Evolutionary conservation across 2,329 filamentous ascomycete genomes (phyloP).

Genomic region (Xylaria hypoxylon): DNA sequence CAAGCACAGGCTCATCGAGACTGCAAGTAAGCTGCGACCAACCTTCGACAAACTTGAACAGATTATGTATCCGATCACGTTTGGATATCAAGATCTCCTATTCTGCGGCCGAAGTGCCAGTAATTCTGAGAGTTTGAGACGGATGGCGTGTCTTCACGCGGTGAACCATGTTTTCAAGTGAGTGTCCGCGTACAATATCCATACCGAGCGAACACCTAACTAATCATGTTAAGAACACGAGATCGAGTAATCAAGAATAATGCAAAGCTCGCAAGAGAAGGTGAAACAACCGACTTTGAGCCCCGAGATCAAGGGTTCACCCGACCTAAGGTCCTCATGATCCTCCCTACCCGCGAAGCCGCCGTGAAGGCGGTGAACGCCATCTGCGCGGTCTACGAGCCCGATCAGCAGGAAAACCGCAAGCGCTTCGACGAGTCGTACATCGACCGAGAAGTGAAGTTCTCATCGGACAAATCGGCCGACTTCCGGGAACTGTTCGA

Average conservation of each 20-base stretch:
- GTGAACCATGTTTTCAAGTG: conserved; percentile 93
- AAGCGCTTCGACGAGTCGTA: conserved; percentile 92
- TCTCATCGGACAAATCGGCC: conserved; percentile 79
- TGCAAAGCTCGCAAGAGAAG: conserved; percentile 76
- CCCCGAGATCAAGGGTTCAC: conserved; percentile 95
- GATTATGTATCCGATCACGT: conserved; percentile 76
- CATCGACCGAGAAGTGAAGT: conserved; percentile 73
- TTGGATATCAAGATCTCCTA: conserved; percentile 84
- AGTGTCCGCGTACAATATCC: conserved; percentile 44
- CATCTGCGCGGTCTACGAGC: conserved; percentile 79
- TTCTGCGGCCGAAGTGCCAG: conserved; percentile 77
- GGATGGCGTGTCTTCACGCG: conserved; percentile 82
- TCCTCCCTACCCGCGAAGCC: conserved; percentile 88
- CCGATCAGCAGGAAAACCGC: conserved; percentile 94
- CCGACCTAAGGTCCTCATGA: conserved; percentile 89
- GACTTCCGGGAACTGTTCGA: conserved; percentile 92
- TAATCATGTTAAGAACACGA: conserved; percentile 69
- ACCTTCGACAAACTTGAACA: conserved; percentile 72
- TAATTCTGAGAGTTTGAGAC: conserved; percentile 76
- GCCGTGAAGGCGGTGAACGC: conserved; percentile 82
- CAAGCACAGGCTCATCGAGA: conserved; percentile 75
- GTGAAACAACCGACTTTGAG: conserved; percentile 74
- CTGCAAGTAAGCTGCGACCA: conserved; percentile 64
- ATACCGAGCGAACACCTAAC: background rate
- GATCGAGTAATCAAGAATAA: conserved; percentile 95